These are phyloP conservation scores for Hypsizygus marmoreus DNA, from an alignment of 768 basidiomycete genomes.

Conservation along the genomic window DNA sequence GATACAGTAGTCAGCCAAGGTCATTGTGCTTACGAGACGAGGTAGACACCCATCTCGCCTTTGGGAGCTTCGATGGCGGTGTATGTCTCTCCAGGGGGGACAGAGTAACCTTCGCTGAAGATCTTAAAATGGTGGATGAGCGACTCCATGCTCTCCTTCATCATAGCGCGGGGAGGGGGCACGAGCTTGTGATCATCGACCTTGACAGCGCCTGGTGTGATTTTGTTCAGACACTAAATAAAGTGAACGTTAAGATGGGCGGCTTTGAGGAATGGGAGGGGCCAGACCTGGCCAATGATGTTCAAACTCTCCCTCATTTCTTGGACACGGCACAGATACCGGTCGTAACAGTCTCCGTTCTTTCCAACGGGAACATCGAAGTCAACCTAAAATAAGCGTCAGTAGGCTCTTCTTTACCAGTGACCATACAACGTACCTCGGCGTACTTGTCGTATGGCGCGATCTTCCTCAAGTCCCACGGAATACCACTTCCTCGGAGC, in stretches of 20 bases:
- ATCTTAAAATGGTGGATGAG: conserved; percentile 99
- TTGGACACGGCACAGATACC: conserved; percentile 96
- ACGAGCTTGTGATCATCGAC: conserved; percentile 98
- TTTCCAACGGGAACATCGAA: conserved; percentile 97
- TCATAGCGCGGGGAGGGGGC: conserved; percentile 92
- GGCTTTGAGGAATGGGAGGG: too few species aligned
- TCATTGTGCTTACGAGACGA: conserved; percentile 74
- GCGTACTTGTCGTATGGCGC: conserved; percentile 96
- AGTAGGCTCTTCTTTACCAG: not conserved
- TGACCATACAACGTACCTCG: conserved; percentile 49
- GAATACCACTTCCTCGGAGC: conserved; percentile 90
- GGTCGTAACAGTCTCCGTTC: conserved; percentile 98
- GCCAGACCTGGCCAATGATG: conserved; percentile 75
- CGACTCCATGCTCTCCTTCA: conserved; percentile 99
- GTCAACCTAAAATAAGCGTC: conserved; percentile 63
- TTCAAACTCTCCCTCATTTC: conserved; percentile 94
- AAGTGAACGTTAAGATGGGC: not conserved
- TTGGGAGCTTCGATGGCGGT: conserved; percentile 98
- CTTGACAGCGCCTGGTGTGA: conserved; percentile 89
- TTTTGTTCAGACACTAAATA: conserved; percentile 92
- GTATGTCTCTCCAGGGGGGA: conserved; percentile 96
- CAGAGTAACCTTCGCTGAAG: conserved; percentile 95
- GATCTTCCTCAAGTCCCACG: conserved; percentile 94
- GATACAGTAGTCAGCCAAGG: not conserved
- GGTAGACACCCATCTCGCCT: conserved; percentile 98